Conservation (phyloP, 2,329 filamentous ascomycete genomes). For the Xylariaceae sp. region DNA sequence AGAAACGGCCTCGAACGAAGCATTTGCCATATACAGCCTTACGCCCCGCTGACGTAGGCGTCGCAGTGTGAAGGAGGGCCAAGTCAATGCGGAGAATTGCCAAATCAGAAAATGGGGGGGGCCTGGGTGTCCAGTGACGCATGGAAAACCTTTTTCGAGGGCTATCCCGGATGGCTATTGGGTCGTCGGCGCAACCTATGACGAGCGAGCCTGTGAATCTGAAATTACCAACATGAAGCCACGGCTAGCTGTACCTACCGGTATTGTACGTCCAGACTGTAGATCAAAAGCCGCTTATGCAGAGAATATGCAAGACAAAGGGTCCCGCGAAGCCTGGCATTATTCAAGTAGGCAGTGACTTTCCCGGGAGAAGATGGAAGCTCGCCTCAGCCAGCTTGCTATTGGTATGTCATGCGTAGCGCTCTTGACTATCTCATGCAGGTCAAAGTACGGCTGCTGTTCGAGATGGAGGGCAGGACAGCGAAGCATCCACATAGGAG, state of each 20-base stretch:
- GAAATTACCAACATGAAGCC: background rate
- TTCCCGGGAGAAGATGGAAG: slow-evolving; percentile 2
- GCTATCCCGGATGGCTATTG: background rate
- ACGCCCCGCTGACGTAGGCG: slow-evolving; percentile 8
- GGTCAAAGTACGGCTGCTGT: slow-evolving; percentile 7
- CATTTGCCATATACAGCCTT: slow-evolving; percentile 13
- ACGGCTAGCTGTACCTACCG: background rate
- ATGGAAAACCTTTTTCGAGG: background rate
- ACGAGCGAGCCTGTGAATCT: background rate
- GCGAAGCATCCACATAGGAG: slow-evolving; percentile 7
- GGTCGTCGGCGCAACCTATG: background rate
- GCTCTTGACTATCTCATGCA: slow-evolving; percentile 10
- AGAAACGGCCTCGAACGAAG: slow-evolving; percentile 17
- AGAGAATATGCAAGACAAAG: slow-evolving; percentile 3
- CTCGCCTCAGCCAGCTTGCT: slow-evolving; percentile 4
- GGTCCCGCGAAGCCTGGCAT: slow-evolving; percentile 2
- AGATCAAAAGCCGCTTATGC: background rate
- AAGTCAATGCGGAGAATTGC: background rate
- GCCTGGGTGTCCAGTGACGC: background rate
- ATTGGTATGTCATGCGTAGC: slow-evolving; percentile 13
- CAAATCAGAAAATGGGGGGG: slow-evolving; percentile 1
- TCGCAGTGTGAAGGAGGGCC: background rate
- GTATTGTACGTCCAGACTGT: background rate
- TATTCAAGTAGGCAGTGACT: background rate
- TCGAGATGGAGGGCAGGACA: slow-evolving; percentile 18